phyloP scores from a whole-genome alignment of 2,329 filamentous ascomycete species.

The Neopestalotiopsis clavispora region DNA sequence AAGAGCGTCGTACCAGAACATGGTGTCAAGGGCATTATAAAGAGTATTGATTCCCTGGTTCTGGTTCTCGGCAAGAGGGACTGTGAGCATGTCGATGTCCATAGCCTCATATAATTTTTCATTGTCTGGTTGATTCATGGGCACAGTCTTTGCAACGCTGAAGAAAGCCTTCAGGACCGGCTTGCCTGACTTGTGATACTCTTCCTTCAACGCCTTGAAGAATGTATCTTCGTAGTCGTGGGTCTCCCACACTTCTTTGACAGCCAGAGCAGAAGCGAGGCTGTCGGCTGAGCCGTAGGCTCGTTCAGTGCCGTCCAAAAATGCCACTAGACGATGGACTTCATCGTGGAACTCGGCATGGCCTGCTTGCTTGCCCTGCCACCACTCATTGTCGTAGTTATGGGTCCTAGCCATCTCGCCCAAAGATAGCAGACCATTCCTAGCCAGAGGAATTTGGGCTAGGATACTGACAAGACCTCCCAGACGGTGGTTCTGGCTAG shows the following conservation, averaged over 20 bases:
- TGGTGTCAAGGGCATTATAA: constrained; percentile 53
- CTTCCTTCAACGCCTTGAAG: constrained; percentile 31
- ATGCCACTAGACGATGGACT: constrained; percentile 66
- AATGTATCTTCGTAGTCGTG: constrained; percentile 51
- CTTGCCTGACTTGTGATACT: constrained; percentile 22
- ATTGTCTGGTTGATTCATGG: neutral
- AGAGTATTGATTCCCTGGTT: constrained; percentile 46
- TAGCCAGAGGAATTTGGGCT: constrained; percentile 62
- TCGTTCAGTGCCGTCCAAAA: constrained; percentile 64
- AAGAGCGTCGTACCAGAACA: constrained; percentile 50
- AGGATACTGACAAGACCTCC: constrained; percentile 63
- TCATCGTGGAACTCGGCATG: constrained; percentile 54
- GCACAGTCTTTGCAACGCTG: neutral
- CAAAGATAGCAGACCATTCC: constrained; percentile 57
- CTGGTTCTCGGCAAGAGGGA: constrained; percentile 41
- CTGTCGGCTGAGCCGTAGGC: constrained; percentile 61
- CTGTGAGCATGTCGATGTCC: constrained; percentile 47
- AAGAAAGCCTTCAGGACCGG: constrained; percentile 20
- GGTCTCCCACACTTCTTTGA: constrained; percentile 24
- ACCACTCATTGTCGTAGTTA: constrained; percentile 64
- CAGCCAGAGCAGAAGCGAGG: constrained; percentile 43
- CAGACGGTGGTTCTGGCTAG: constrained; percentile 46
- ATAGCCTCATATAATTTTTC: constrained; percentile 39
- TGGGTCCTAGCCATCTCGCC: constrained; percentile 51
- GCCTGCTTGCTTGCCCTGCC: constrained; percentile 59